phyloP scores from a whole-genome alignment of 768 basidiomycete species.

The Scleroderma bovista region DNA sequence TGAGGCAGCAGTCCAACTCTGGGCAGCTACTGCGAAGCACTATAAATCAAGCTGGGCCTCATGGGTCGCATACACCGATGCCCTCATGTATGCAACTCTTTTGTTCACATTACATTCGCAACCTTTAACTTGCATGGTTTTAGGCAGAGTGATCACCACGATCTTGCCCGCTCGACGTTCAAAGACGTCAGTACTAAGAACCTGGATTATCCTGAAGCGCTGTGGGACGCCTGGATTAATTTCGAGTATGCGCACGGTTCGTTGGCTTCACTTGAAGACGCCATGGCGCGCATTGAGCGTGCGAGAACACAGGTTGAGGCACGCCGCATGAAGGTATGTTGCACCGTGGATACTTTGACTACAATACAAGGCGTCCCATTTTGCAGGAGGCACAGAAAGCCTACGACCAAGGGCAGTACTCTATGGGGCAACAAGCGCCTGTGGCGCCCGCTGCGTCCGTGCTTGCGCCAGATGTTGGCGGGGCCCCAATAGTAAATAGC shows the following conservation, averaged over 20 bases:
- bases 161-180: slow-evolving; percentile 64
- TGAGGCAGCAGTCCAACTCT: slow-evolving; percentile 56
- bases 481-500: slow-evolving; percentile 1
- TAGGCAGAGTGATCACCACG: slow-evolving; percentile 49
- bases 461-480: slow-evolving; percentile 8
- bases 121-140: slow-evolving; percentile 2
- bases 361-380: neutral
- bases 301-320: slow-evolving; percentile 58
- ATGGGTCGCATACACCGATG: slow-evolving; percentile 73
- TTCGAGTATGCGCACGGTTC: slow-evolving; percentile 85
- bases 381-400: slow-evolving; percentile 59
- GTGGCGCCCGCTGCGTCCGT: slow-evolving; percentile 25
- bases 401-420: slow-evolving; percentile 44
- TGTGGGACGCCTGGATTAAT: slow-evolving; percentile 87
- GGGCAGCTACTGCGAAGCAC: slow-evolving; percentile 60
- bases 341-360: neutral
- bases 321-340: slow-evolving; percentile 55
- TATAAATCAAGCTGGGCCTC: slow-evolving; percentile 68
- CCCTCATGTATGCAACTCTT: slow-evolving; percentile 52
- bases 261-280: slow-evolving; percentile 56
- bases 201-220: slow-evolving; percentile 91
- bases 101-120: neutral
- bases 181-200: slow-evolving; percentile 60
- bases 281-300: slow-evolving; percentile 59
- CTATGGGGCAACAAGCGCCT: slow-evolving; percentile 36